A percentile compares a stretch with the other conserved stretches of the same genome.
Conservation (phyloP, 768 basidiomycete genomes). For the Leccinum barrowsii region DNA sequence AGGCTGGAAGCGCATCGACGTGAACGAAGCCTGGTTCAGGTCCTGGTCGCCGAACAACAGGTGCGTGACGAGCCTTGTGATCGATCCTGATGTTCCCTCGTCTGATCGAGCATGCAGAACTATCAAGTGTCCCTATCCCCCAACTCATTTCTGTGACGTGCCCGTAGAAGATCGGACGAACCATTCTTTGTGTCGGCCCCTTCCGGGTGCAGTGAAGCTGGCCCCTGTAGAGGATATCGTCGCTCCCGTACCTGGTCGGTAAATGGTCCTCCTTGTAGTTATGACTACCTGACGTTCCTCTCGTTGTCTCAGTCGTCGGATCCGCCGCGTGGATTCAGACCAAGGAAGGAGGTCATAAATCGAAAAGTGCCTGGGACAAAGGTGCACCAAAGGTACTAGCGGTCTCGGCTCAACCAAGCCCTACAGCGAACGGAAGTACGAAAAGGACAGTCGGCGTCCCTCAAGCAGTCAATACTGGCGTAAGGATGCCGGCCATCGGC, state of each 20-base stretch:
- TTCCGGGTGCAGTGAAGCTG: constrained; percentile 34
- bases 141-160: constrained; percentile 35
- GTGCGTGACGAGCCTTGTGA: constrained; percentile 5
- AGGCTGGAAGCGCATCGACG: constrained; percentile 48
- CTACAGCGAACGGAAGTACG: constrained; percentile 22
- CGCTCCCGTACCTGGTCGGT: constrained; percentile 33
- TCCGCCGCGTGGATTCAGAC: constrained; percentile 23
- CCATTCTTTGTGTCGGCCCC: constrained; percentile 39
- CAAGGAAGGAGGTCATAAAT: constrained; percentile 11
- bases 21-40: constrained; percentile 43
- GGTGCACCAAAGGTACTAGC: constrained; percentile 13
- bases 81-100: background rate
- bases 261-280: background rate
- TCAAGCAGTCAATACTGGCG: constrained; percentile 1
- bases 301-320: constrained; percentile 24
- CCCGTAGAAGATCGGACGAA: constrained; percentile 40
- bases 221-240: constrained; percentile 21
- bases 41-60: constrained; percentile 22
- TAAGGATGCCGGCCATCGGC: constrained; percentile 25
- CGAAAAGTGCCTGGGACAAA: constrained; percentile 19
- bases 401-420: constrained; percentile 3
- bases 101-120: constrained; percentile 16
- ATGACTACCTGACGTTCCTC: constrained; percentile 5
- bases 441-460: constrained; percentile 11
- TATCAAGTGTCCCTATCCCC: constrained; percentile 40